Evolutionary conservation across 2,329 filamentous ascomycete genomes (phyloP).

Genomic region (Xylariomycetidae sp.): DNA sequence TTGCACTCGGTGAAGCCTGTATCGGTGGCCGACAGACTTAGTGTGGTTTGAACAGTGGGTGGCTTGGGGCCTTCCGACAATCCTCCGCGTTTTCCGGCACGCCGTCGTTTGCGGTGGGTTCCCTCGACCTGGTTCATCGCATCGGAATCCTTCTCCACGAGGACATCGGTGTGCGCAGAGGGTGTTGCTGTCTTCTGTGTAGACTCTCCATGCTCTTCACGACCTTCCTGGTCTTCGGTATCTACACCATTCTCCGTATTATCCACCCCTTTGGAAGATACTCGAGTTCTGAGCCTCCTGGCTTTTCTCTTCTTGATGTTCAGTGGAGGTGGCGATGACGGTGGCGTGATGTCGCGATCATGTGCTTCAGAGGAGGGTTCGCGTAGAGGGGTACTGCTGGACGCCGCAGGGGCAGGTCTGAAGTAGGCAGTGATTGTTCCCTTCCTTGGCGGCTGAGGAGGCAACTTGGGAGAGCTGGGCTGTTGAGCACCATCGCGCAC

Average conservation of each 20-base stretch:
- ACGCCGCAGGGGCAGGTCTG: constrained; percentile 15
- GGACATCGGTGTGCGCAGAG: background rate
- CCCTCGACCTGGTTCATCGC: constrained; percentile 7
- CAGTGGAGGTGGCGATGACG: constrained; percentile 22
- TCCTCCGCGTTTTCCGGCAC: constrained; percentile 7
- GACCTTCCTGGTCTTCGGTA: constrained; percentile 8
- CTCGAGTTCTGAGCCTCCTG: constrained; percentile 28
- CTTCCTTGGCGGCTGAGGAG: constrained; percentile 13
- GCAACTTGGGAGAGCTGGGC: constrained; percentile 3
- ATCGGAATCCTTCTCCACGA: constrained; percentile 9
- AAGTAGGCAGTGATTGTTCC: constrained; percentile 27
- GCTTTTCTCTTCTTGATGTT: constrained; percentile 18
- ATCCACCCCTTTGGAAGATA: too few species aligned
- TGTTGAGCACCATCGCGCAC: too few species aligned
- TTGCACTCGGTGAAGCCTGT: constrained; percentile 34
- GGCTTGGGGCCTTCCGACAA: constrained; percentile 11
- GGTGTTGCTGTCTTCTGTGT: too few species aligned
- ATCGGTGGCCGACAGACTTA: constrained; percentile 32
- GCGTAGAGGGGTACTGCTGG: constrained; percentile 6
- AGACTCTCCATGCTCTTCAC: too few species aligned
- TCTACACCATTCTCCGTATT: constrained; percentile 7
- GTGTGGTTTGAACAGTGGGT: constrained; percentile 33
- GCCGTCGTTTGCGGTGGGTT: constrained; percentile 4
- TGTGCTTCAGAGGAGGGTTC: constrained; percentile 12
- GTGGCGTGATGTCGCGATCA: constrained; percentile 22